Evolutionary conservation across 2,329 filamentous ascomycete genomes (phyloP), one percentile per base, ranked within the genome.

Genomic region (Penicillium sp.): DNA sequence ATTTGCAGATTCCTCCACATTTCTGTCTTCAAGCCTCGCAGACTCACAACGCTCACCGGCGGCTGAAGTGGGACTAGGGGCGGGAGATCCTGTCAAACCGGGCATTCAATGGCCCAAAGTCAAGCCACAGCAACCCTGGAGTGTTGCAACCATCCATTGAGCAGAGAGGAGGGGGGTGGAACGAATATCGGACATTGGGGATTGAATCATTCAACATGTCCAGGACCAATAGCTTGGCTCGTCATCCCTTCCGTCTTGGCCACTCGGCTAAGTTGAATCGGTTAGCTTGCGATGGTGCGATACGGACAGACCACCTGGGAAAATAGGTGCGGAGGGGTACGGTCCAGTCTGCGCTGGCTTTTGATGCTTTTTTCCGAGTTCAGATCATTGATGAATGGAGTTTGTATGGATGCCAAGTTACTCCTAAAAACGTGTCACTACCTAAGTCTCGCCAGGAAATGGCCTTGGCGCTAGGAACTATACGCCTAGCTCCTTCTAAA

Each of bases 191-290:
- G 7, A 10, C 7, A 31, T 31, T 9, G 7, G 31, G 31, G 7
- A 31, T 31, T 31, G 27, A 31, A 31, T 31, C 31, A 31, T 31
- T 31, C 31, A 55, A 46, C 35, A 44, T 22, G 54, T 14, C 16
- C 27, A 19, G 37, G 24, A 7, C 36, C 44, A 52, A 43, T 53
- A 37, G 57, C 58, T 61, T 57, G 54, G 55, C 59, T 46, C 11
- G 35, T 57, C 41, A 56, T 51, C 60, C 60, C 58, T 59, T 61
- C 47, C n/a, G 37, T 59, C 60, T 63, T 63, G 55, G 60, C 60
- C 41, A 24, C 2, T 46, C 43, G 43, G 43, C 43, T 46, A 46
- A n/a, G 43, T 46, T 56, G 46, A 19, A 18, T 47, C 37, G 37
- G 33, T 50, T 22, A 37, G 31, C 18, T 4, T 47, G 35, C 18